Evolutionary conservation across 371 early-diverging fungal genomes (phyloP).

Genomic region (Blastocladiella emersonii): DNA sequence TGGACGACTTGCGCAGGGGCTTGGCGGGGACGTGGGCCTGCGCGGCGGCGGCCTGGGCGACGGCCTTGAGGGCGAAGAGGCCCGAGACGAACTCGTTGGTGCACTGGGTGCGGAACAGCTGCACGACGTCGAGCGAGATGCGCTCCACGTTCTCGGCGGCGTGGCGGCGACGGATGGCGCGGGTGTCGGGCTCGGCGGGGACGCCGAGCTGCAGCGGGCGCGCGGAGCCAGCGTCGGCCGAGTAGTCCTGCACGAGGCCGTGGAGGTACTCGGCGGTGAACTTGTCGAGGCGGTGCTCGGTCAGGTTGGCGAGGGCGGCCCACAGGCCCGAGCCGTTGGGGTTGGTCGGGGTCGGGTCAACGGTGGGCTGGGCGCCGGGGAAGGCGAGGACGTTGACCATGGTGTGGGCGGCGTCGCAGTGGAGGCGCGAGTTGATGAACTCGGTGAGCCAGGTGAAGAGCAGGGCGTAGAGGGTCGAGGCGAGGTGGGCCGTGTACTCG

Average conservation of each 20-base stretch:
- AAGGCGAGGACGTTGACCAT: constrained; percentile 58
- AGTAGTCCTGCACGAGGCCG: constrained; percentile 32
- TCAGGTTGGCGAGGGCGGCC: constrained; percentile 70
- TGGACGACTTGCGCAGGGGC: constrained; percentile 15
- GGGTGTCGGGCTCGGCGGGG: constrained; percentile 15
- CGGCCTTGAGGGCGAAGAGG: constrained; percentile 60
- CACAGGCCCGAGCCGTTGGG: constrained; percentile 48
- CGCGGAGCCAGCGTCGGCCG: constrained; percentile 30
- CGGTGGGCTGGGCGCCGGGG: constrained; percentile 42
- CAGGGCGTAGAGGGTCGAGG: constrained; percentile 54
- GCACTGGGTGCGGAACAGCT: constrained; percentile 49
- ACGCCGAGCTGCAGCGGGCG: constrained; percentile 16
- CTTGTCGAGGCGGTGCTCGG: constrained; percentile 63
- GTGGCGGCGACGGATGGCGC: constrained; percentile 30
- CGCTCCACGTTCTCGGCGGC: constrained; percentile 56
- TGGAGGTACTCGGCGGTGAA: constrained; percentile 60
- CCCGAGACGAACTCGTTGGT: constrained; percentile 63
- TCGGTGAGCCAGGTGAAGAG: constrained; percentile 65
- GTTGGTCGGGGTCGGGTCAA: constrained; percentile 11
- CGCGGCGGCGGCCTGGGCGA: constrained; percentile 72
- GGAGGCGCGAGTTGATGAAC: constrained; percentile 51
- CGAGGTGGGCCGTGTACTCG: constrained; percentile 49
- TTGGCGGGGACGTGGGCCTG: constrained; percentile 40
- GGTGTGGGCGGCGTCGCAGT: constrained; percentile 38
- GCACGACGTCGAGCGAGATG: constrained; percentile 67